Evolutionary conservation across 805 yeast genomes (phyloP), one percentile per base, ranked within the genome.

Genomic region (Blastobotrys chiropterorum): DNA sequence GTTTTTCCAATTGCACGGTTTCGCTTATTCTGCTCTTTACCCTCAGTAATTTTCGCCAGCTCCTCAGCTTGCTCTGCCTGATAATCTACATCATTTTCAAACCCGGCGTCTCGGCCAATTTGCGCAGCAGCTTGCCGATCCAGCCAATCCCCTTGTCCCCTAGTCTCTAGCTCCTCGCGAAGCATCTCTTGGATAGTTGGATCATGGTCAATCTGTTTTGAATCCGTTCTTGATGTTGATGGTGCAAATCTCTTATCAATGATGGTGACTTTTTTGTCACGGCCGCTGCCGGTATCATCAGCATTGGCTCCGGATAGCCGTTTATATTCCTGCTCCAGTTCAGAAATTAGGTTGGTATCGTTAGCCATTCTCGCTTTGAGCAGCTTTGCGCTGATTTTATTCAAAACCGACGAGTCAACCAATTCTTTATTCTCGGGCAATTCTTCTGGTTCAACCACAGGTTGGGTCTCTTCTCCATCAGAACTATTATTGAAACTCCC

Each of bases 41-140:
- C 56, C 8, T 16, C 21, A 8, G 67, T 56, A 15, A 68, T 53
- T 15, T 57, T 49, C 0, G 79, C 73, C 7, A 76, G 62, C 39
- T 61, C 62, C 0, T 63, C 62, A 0, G 77, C 72, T 42, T 68
- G 66, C 4, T 74, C 78, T 49, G 73, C 77, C 47, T 73, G 71
- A 42, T 70, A 68, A 41, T 76, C 80, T 43, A 71, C 51, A 48
- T 74, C 77, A n/a, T 65, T 61, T 15, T 64, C 62, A 56, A 63
- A 76, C 15, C 59, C 64, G 38, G 63, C 65, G 50, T 74, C 76
- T 22, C 64, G 62, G 3, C 69, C 63, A 30, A 77, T 74, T 31
- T 64, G 59, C 19, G 65, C 64, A 2, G 72, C 67, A 2, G 68
- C 60, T 2, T 69, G 56, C 42, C 53, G 55, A 21, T 57, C 66